Evolutionary conservation across 2,329 filamentous ascomycete species (phyloP).

Genomic region (Hypoxylon sp.): DNA sequence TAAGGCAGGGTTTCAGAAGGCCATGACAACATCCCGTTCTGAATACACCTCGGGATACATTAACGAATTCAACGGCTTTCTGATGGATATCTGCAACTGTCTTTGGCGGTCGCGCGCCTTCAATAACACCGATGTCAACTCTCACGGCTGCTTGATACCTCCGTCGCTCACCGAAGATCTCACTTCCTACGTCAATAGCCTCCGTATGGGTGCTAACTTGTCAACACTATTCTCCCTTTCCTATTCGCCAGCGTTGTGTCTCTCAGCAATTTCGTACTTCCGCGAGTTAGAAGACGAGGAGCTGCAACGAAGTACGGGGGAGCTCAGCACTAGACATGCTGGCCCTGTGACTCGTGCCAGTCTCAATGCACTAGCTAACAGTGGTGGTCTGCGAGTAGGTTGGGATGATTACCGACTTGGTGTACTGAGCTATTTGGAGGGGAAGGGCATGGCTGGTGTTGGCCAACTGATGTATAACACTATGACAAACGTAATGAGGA

Average conservation of each 20-base stretch:
- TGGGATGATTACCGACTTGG: constrained; percentile 83
- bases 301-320: constrained; percentile 56
- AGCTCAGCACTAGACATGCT: constrained; percentile 67
- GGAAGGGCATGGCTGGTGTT: constrained; percentile 75
- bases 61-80: constrained; percentile 82
- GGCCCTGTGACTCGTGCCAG: constrained; percentile 80
- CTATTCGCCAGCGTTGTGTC: constrained; percentile 70
- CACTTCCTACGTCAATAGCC: constrained; percentile 63
- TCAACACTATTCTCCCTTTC: constrained; percentile 70
- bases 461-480: constrained; percentile 83
- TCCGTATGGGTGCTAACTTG: constrained; percentile 65
- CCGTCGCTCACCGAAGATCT: constrained; percentile 62
- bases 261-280: constrained; percentile 69
- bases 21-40: constrained; percentile 48
- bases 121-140: constrained; percentile 73
- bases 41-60: constrained; percentile 72
- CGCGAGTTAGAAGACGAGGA: constrained; percentile 71
- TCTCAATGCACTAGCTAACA: constrained; percentile 72
- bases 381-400: constrained; percentile 75
- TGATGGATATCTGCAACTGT: constrained; percentile 90
- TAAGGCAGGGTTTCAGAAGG: constrained; percentile 80
- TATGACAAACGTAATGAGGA: constrained; percentile 79
- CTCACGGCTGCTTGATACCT: constrained; percentile 69
- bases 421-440: constrained; percentile 78
- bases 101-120: constrained; percentile 84